phyloP scores from a whole-genome alignment of 768 basidiomycete genomes.

The Nidularia sp. region DNA sequence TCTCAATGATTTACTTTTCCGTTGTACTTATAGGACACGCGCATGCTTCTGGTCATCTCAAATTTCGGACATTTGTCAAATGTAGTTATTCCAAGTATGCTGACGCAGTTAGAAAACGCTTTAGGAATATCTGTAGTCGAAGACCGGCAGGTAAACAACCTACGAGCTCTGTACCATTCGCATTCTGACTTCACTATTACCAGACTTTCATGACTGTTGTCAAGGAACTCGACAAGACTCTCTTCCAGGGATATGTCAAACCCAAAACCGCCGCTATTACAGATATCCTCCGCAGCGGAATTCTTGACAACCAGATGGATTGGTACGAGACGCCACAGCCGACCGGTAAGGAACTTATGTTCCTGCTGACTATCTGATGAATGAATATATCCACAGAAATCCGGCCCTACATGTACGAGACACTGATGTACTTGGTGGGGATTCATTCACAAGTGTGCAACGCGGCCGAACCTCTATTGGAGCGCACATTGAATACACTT shows the following conservation, averaged over 20 bases:
- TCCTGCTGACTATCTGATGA: background rate
- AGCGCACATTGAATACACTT: conserved; percentile 76
- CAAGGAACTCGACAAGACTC: conserved; percentile 78
- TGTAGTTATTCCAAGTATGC: conserved; percentile 71
- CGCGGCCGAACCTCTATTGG: conserved; percentile 73
- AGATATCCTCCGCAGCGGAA: conserved; percentile 69
- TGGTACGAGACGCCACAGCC: conserved; percentile 96
- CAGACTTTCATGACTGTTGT: conserved; percentile 76
- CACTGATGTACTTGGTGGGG: conserved; percentile 82
- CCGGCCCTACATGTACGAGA: conserved; percentile 89
- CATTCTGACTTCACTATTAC: background rate
- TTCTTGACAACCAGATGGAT: conserved; percentile 78
- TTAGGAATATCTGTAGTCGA: conserved; percentile 69
- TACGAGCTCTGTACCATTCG: background rate
- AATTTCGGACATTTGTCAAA: conserved; percentile 79
- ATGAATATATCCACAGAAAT: conserved; percentile 53
- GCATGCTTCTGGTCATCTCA: conserved; percentile 83
- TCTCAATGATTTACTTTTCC: conserved; percentile 6
- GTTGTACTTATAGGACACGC: conserved; percentile 57
- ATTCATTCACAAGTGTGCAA: conserved; percentile 89
- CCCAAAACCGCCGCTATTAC: conserved; percentile 72
- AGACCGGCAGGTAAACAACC: conserved; percentile 59
- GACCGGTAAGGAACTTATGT: conserved; percentile 50
- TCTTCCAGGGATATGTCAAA: conserved; percentile 86
- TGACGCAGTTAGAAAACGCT: conserved; percentile 72